These are phyloP conservation scores for Penicillium rolfsii DNA, from an alignment of 2,329 filamentous ascomycete species.

Conservation along the genomic window DNA sequence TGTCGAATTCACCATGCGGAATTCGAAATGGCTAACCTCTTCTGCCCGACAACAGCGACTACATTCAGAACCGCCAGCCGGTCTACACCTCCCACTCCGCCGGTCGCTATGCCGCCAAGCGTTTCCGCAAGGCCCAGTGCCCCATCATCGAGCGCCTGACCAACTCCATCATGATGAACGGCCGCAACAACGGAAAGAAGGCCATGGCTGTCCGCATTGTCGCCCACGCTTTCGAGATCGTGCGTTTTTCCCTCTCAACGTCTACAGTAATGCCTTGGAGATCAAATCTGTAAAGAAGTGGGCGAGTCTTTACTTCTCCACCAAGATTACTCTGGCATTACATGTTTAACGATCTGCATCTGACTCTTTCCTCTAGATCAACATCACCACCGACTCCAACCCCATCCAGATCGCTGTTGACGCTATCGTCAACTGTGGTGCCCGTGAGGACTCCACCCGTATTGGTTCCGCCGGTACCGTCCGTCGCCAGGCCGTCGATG, in stretches of 20 bases:
- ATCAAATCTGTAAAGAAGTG: not conserved
- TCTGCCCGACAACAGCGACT: conserved; percentile 70
- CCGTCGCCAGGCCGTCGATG: conserved; percentile 99
- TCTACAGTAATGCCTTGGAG: conserved; percentile 24
- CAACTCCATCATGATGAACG: conserved; percentile 99
- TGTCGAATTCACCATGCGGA: conserved; percentile 3
- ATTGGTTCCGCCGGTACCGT: conserved; percentile 99
- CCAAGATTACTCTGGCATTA: not conserved
- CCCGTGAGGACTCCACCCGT: conserved; percentile 99
- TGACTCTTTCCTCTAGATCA: conserved; percentile 66
- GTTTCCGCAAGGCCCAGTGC: conserved; percentile 99
- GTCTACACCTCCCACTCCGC: conserved; percentile 99
- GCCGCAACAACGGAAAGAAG: conserved; percentile 99
- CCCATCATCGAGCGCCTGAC: conserved; percentile 99
- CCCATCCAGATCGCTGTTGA: conserved; percentile 99
- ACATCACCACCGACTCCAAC: conserved; percentile 99
- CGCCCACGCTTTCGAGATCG: conserved; percentile 98
- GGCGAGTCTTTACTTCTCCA: not conserved
- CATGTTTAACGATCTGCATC: not conserved
- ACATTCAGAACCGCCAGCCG: conserved; percentile 98
- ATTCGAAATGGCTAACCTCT: conserved; percentile 36
- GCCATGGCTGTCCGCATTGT: conserved; percentile 99
- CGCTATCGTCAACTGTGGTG: conserved; percentile 99
- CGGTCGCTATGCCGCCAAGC: conserved; percentile 97
- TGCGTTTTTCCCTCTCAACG: conserved; percentile 61